phyloP scores from a whole-genome alignment of 192 early-diverging fungal species.

The Backusella circina region DNA sequence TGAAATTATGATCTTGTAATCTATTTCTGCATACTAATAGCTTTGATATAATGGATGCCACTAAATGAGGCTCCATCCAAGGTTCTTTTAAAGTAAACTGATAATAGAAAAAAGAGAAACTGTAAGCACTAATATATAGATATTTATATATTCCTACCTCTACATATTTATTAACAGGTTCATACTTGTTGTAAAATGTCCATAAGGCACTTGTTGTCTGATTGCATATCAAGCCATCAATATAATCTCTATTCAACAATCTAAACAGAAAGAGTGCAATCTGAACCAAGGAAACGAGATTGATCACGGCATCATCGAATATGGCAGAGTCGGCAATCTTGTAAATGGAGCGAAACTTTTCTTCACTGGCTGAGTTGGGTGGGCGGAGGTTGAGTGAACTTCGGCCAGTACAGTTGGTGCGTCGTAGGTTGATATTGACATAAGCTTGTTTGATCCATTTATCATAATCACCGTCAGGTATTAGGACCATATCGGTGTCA shows the following conservation, averaged over 20 bases:
- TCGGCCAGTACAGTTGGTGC: constrained; percentile 47
- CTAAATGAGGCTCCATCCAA: constrained; percentile 47
- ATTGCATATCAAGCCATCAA: constrained; percentile 50
- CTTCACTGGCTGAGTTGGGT: constrained; percentile 37
- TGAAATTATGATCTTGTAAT: constrained; percentile 42
- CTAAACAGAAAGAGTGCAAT: constrained; percentile 40
- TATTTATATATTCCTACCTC: not conserved
- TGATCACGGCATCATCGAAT: constrained; percentile 48
- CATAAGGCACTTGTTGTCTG: constrained; percentile 41
- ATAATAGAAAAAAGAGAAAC: not conserved
- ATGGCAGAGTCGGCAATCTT: constrained; percentile 40
- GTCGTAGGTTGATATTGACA: constrained; percentile 47
- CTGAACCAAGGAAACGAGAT: constrained; percentile 42
- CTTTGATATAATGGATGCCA: constrained; percentile 47
- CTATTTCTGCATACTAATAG: constrained; percentile 41
- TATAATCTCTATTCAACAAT: constrained; percentile 34
- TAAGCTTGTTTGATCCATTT: constrained; percentile 38
- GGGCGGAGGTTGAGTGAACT: constrained; percentile 46
- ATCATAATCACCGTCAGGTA: constrained; percentile 51
- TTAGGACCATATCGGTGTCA: constrained; percentile 45
- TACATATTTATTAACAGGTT: constrained; percentile 33
- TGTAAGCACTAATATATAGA: not conserved
- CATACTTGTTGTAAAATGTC: constrained; percentile 36
- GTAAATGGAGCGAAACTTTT: constrained; percentile 50
- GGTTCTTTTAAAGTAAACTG: constrained; percentile 32